phyloP scores from a whole-genome alignment of 2,329 filamentous ascomycete species.

The Aspergillus neoniger region DNA sequence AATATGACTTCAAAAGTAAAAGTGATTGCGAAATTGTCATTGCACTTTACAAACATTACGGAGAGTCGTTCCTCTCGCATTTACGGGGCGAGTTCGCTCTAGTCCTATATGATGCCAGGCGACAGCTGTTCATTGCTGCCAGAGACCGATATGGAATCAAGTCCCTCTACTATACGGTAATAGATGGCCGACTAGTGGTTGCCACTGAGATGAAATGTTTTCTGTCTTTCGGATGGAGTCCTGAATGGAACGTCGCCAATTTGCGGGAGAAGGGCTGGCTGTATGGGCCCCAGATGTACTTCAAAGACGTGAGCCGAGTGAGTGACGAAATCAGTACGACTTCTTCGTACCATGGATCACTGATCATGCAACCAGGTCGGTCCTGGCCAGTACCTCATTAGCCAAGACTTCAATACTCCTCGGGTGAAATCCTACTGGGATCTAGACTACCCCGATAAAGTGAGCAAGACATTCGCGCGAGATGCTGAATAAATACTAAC shows the following conservation, averaged over 20 bases:
- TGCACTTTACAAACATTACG: constrained; percentile 55
- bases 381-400: constrained; percentile 50
- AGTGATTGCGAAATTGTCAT: constrained; percentile 57
- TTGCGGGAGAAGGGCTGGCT: constrained; percentile 49
- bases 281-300: constrained; percentile 51
- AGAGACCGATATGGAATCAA: constrained; percentile 61
- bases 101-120: constrained; percentile 52
- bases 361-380: constrained; percentile 33
- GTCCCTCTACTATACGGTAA: constrained; percentile 55
- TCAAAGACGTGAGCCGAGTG: constrained; percentile 52
- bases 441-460: constrained; percentile 55
- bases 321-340: not conserved
- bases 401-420: constrained; percentile 41
- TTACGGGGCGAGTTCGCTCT: constrained; percentile 59
- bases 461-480: constrained; percentile 18
- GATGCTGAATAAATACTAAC: not conserved
- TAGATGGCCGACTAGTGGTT: constrained; percentile 47
- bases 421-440: constrained; percentile 56
- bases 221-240: constrained; percentile 52
- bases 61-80: constrained; percentile 48
- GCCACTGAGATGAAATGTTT: constrained; percentile 60
- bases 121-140: constrained; percentile 49
- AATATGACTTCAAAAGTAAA: constrained; percentile 50
- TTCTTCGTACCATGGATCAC: not conserved
- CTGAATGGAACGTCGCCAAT: constrained; percentile 55